phyloP scores from a whole-genome alignment of 2,329 filamentous ascomycete species.

The Aspergillus hiratsukae region DNA sequence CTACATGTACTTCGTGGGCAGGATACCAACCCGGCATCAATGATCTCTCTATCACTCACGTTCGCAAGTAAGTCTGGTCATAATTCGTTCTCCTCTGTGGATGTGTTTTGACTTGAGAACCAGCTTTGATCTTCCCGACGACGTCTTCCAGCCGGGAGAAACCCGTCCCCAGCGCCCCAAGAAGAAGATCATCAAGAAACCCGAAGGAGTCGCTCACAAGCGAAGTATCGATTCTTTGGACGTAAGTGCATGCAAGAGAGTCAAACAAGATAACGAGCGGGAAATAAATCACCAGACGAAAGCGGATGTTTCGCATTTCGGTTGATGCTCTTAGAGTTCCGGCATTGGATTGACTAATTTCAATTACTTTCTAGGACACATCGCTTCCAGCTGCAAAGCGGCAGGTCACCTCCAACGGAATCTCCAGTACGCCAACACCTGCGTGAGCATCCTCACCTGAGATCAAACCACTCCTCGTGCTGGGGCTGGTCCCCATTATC shows the following conservation, averaged over 20 bases:
- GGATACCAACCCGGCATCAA: conserved; percentile 72
- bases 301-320: conserved; percentile 14
- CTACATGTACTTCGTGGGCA: conserved; percentile 70
- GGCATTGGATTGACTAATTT: conserved; percentile 30
- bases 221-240: conserved; percentile 38
- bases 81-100: background rate
- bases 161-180: conserved; percentile 57
- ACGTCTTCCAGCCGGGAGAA: conserved; percentile 81
- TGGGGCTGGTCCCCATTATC: conserved; percentile 29
- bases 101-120: conserved; percentile 12
- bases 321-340: conserved; percentile 16
- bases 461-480: conserved; percentile 11
- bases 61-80: conserved; percentile 66
- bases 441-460: conserved; percentile 21
- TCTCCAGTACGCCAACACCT: conserved; percentile 27
- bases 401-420: conserved; percentile 27
- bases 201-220: conserved; percentile 34
- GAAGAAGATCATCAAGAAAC: conserved; percentile 47
- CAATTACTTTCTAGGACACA: conserved; percentile 22
- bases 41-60: conserved; percentile 74
- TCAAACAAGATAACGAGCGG: conserved; percentile 20
- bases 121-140: conserved; percentile 82
- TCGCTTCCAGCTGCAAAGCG: conserved; percentile 31
- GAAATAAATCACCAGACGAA: conserved; percentile 20
- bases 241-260: conserved; percentile 36